phyloP scores from a whole-genome alignment of 768 basidiomycete species.

The Amanita rimosa region DNA sequence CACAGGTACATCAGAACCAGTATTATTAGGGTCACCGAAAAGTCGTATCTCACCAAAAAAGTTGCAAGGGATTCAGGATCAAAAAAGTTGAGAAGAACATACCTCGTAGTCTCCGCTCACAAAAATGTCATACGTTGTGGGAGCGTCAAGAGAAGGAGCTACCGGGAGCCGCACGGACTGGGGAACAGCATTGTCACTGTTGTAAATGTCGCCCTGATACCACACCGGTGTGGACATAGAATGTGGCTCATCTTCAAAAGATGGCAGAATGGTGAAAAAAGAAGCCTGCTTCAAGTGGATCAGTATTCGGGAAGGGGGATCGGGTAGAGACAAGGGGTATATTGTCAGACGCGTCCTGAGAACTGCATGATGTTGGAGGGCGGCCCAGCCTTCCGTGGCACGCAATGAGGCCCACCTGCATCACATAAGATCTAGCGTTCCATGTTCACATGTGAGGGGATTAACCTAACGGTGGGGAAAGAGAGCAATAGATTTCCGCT shows the following conservation, averaged over 20 bases:
- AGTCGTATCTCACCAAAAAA: conserved; percentile 50
- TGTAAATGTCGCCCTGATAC: conserved; percentile 85
- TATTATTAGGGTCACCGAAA: conserved; percentile 60
- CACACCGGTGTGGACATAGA: conserved; percentile 33
- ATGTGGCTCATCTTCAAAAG: conserved; percentile 10
- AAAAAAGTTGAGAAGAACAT: background rate
- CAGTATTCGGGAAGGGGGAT: conserved; percentile 31
- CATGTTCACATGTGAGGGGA: background rate
- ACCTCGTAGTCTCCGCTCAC: conserved; percentile 81
- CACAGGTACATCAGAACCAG: conserved; percentile 32
- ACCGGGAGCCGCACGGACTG: conserved; percentile 39
- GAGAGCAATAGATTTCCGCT: conserved; percentile 47
- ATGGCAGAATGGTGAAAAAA: conserved; percentile 61
- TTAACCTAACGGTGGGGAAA: conserved; percentile 50
- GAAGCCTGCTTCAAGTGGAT: conserved; percentile 62
- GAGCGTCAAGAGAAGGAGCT: conserved; percentile 25
- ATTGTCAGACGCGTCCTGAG: conserved; percentile 56
- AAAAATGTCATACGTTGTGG: conserved; percentile 54
- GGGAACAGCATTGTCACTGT: conserved; percentile 39
- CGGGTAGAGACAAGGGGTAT: conserved; percentile 26
- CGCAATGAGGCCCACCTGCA: conserved; percentile 64
- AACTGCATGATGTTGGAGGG: conserved; percentile 68
- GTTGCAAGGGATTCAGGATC: background rate
- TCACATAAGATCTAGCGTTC: background rate
- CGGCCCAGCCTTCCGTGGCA: conserved; percentile 78